Percentiles rank a stretch among this genome's conserved stretches.
These are phyloP conservation scores for Scutellaria baicalensis DNA, from an alignment of 257 asterid genomes.

Conservation along the genomic window DNA sequence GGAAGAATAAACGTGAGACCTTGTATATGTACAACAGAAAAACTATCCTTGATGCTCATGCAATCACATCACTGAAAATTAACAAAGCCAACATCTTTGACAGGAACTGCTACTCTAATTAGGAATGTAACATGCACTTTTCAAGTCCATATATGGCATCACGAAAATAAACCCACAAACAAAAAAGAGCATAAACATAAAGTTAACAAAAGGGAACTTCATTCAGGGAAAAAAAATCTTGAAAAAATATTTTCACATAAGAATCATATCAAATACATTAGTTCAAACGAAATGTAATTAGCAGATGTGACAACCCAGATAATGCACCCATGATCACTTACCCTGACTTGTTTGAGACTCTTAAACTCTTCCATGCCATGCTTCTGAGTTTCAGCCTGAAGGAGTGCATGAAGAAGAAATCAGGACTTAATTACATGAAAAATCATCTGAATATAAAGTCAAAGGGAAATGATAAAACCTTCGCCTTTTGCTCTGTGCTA, in stretches of 20 bases:
- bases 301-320: not conserved
- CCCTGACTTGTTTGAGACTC: conserved; percentile 94
- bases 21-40: not conserved
- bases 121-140: not conserved
- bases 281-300: not conserved
- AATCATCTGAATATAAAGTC: not conserved
- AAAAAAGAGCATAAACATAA: not conserved
- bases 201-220: not conserved
- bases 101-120: not conserved
- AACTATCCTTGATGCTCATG: not conserved
- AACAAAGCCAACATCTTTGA: not conserved
- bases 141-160: not conserved
- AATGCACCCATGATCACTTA: conserved; percentile 29
- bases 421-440: not conserved
- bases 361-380: conserved; percentile 79
- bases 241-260: not conserved
- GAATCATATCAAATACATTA: not conserved
- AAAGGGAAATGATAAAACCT: conserved; percentile 43
- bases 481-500: conserved; percentile 79
- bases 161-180: not conserved
- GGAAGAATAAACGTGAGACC: not conserved
- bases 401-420: conserved; percentile 4
- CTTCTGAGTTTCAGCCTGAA: conserved; percentile 73
- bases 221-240: not conserved
- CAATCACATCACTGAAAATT: not conserved